These are phyloP conservation scores for Microbotryum saponariae DNA, from an alignment of 1,284 basidiomycete genomes.

Conservation along the genomic window DNA sequence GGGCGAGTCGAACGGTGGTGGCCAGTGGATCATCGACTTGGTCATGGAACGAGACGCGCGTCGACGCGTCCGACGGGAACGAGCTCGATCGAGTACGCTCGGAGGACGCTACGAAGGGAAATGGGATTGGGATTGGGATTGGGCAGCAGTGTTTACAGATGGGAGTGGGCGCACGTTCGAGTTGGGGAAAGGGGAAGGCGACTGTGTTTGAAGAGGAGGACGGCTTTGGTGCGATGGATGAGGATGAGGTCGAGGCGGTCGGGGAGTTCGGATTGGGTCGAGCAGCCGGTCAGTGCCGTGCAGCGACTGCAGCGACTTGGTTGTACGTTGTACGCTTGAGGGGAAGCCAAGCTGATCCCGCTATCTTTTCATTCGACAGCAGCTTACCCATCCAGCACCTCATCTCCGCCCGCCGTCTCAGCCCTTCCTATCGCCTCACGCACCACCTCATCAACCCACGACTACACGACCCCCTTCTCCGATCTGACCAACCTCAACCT, in stretches of 20 bases:
- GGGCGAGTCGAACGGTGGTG: not conserved
- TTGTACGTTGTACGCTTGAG: too few species aligned
- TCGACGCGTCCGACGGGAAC: not conserved
- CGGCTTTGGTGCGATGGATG: constrained; percentile 9
- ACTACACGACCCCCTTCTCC: constrained; percentile 16
- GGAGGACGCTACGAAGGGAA: too few species aligned
- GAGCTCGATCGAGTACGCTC: not conserved
- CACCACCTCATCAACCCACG: constrained; percentile 1
- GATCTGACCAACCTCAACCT: constrained; percentile 22
- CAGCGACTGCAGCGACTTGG: too few species aligned
- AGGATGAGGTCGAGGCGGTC: constrained; percentile 7
- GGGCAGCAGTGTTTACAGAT: not conserved
- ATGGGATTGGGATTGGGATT: too few species aligned
- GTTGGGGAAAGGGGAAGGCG: constrained; percentile 2
- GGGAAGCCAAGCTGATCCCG: too few species aligned
- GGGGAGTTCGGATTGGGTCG: not conserved
- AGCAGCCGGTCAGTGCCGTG: too few species aligned
- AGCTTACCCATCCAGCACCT: not conserved
- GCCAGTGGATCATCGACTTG: not conserved
- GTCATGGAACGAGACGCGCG: not conserved
- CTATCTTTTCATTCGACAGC: too few species aligned
- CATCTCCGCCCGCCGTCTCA: constrained; percentile 1
- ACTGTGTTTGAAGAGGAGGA: constrained; percentile 18
- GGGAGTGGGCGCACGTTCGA: too few species aligned
- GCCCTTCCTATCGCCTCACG: not conserved